A percentile compares a stretch with the other conserved stretches of the same genome.
Evolutionary conservation across 2,329 filamentous ascomycete species (phyloP).

Genomic region (Grosmannia serpens): DNA sequence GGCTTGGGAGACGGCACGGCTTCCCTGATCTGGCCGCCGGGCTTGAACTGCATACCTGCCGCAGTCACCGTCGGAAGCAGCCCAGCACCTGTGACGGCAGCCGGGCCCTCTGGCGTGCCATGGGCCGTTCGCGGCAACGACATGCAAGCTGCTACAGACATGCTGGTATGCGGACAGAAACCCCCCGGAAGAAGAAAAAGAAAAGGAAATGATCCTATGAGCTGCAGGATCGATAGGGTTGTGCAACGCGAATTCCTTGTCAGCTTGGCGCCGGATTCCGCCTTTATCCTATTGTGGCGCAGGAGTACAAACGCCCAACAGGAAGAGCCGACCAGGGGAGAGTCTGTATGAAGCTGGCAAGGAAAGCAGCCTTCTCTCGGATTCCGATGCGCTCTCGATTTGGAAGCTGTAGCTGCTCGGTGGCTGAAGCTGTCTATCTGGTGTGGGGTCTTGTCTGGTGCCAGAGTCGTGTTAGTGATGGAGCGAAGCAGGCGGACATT

Average conservation of each 20-base stretch:
- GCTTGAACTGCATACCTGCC: background rate
- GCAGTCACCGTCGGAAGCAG: background rate
- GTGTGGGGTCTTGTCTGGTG: background rate
- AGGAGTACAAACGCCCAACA: too few species aligned
- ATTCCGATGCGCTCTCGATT: background rate
- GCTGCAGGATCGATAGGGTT: background rate
- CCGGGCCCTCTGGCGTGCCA: background rate
- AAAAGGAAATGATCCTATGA: background rate
- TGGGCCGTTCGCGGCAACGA: background rate
- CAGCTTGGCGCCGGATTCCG: background rate
- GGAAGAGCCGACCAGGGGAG: too few species aligned
- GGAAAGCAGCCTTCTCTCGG: background rate
- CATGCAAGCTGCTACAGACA: background rate
- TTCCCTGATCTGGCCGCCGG: background rate
- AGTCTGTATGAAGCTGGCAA: too few species aligned
- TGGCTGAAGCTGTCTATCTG: background rate
- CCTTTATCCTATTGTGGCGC: too few species aligned
- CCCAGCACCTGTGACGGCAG: background rate
- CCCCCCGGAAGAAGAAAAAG: background rate
- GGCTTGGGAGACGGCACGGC: constrained; percentile 8
- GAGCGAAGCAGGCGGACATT: background rate
- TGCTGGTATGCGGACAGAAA: background rate
- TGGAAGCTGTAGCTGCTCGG: background rate
- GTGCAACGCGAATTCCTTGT: too few species aligned
- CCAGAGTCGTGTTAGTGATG: background rate